These are phyloP conservation scores for Warburgia ugandensis DNA, from an alignment of 164 flowering plant genomes.

Conservation along the genomic window DNA sequence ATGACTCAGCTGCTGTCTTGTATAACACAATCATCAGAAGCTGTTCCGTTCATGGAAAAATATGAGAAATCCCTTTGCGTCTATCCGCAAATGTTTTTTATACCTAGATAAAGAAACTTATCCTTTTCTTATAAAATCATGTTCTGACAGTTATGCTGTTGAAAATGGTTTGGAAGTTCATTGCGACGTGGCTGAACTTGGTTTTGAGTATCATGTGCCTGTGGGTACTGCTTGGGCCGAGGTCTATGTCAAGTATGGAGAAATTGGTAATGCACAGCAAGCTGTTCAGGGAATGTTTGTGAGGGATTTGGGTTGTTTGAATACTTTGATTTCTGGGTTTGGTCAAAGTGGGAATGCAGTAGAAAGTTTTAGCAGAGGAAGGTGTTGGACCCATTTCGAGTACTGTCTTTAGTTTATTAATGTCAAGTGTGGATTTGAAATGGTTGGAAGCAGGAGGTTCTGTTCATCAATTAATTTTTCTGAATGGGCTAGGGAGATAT, in stretches of 20 bases:
- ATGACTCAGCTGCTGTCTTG: constrained; percentile 19
- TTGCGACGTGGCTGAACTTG: constrained; percentile 35
- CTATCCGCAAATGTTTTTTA: constrained; percentile 32
- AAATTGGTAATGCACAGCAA: constrained; percentile 7
- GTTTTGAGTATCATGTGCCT: constrained; percentile 26
- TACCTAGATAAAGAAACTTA: constrained; percentile 39
- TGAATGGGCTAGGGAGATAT: constrained; percentile 23
- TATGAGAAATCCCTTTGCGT: constrained; percentile 22
- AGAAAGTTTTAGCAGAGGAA: constrained; percentile 18
- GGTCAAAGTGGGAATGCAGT: constrained; percentile 5
- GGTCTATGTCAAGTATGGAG: constrained; percentile 15
- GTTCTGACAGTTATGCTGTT: constrained; percentile 20
- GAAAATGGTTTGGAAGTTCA: constrained; percentile 27
- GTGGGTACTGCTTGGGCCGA: constrained; percentile 25
- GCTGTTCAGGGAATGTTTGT: constrained; percentile 14
- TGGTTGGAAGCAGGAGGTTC: constrained; percentile 28
- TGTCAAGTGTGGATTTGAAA: constrained; percentile 27
- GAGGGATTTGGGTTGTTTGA: constrained; percentile 7
- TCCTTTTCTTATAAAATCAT: constrained; percentile 34
- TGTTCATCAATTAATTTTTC: constrained; percentile 31
- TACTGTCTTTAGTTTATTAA: constrained; percentile 28
- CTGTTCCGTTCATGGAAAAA: constrained; percentile 23
- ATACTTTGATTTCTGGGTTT: constrained; percentile 6
- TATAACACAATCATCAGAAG: constrained; percentile 23
- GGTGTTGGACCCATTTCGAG: constrained; percentile 20